Conservation (phyloP, 2,329 filamentous ascomycete genomes). For the Mollisiaceae sp. region DNA sequence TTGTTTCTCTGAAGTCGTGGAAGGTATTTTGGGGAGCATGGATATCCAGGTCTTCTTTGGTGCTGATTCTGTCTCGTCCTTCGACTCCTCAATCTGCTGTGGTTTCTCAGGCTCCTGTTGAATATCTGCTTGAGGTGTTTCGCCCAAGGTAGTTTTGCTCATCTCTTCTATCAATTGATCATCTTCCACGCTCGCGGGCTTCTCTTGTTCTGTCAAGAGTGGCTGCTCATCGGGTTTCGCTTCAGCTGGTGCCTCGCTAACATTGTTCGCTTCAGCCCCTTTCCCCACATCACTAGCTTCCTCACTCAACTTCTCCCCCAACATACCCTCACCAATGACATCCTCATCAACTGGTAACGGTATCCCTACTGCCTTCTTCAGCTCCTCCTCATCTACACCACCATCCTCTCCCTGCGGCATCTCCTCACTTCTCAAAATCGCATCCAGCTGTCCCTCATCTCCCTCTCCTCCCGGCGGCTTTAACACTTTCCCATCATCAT, state of each 20-base stretch:
- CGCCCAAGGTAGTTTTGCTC: background rate
- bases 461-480: slow-evolving; percentile 14
- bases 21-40: background rate
- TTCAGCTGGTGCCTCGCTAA: background rate
- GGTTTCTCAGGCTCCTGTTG: background rate
- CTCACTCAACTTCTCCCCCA: background rate
- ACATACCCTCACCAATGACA: background rate
- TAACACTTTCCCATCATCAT: slow-evolving; percentile 37
- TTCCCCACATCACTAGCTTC: background rate
- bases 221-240: background rate
- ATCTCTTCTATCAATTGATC: background rate
- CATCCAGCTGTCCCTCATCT: slow-evolving; percentile 35
- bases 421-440: slow-evolving; percentile 30
- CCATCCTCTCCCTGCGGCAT: slow-evolving; percentile 34
- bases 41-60: background rate
- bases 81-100: background rate
- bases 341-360: slow-evolving; percentile 34
- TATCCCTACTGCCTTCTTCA: slow-evolving; percentile 30
- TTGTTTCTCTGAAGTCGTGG: background rate
- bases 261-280: background rate
- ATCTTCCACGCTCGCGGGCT: background rate
- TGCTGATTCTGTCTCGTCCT: background rate
- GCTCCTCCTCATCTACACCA: slow-evolving; percentile 30
- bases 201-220: background rate
- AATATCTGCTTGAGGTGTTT: background rate